A percentile compares a stretch with the other conserved stretches of the same genome.
Evolutionary conservation across 169 alveolate species (phyloP).

Genomic region (Plasmodium fragile): DNA sequence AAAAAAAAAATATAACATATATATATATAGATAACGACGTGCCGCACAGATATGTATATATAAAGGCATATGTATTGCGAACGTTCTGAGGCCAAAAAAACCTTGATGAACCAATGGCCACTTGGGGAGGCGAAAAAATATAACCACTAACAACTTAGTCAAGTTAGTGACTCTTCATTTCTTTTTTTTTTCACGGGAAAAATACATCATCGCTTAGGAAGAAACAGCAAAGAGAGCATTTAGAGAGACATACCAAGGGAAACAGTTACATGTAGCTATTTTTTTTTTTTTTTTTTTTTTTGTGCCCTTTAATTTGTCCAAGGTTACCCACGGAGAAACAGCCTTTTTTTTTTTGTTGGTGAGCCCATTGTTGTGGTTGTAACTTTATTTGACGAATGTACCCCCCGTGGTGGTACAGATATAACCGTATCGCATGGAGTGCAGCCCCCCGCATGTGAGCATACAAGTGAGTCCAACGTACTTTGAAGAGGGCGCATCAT

Average conservation of each 20-base stretch:
- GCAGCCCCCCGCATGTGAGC: neutral
- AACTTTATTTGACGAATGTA: neutral
- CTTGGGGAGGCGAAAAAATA: neutral
- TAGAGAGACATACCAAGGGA: neutral
- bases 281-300: too few relatives aligned
- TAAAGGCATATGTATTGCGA: neutral
- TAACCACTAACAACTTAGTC: neutral
- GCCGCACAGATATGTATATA: neutral
- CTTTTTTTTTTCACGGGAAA: neutral
- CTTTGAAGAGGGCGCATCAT: neutral
- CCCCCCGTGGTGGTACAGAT: neutral
- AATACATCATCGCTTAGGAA: neutral
- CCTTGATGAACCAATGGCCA: neutral
- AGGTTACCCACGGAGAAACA: neutral
- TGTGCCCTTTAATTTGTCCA: neutral
- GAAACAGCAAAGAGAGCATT: neutral
- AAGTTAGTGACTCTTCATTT: neutral
- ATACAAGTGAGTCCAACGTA: neutral
- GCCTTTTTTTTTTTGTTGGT: neutral
- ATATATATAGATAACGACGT: neutral
- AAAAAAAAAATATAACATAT: neutral
- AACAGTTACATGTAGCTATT: neutral
- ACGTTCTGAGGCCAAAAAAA: neutral
- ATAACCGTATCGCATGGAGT: neutral
- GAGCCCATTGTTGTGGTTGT: neutral